Conservation (phyloP, 2,329 filamentous ascomycete species). For the Colletotrichum truncatum region DNA sequence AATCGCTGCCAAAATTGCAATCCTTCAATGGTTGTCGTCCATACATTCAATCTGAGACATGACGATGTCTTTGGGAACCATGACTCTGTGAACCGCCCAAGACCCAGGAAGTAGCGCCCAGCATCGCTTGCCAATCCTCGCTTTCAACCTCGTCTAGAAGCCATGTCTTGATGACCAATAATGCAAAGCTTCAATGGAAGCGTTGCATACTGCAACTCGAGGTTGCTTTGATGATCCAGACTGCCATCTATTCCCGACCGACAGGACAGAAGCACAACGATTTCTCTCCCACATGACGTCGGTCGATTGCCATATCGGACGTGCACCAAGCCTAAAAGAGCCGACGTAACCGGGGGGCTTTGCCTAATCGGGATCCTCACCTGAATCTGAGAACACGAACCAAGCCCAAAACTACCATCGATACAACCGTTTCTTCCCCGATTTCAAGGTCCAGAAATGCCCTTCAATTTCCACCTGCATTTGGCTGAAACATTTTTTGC, state of each 20-base stretch:
- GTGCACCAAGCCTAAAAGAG: conserved; percentile 20
- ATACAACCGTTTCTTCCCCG: conserved; percentile 2
- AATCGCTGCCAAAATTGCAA: background rate
- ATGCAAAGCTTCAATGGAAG: background rate
- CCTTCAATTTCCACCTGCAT: conserved; percentile 27
- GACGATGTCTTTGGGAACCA: background rate
- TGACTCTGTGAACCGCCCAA: background rate
- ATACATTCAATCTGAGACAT: conserved; percentile 6
- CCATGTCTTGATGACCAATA: background rate
- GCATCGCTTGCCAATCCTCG: background rate
- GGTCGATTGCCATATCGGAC: conserved; percentile 1
- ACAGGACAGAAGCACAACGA: background rate
- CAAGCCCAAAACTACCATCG: conserved; percentile 17
- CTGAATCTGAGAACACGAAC: conserved; percentile 35
- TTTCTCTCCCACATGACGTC: conserved; percentile 10
- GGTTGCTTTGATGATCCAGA: conserved; percentile 1
- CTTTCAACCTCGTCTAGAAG: background rate
- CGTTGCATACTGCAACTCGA: background rate
- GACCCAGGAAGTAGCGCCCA: background rate
- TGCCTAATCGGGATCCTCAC: conserved; percentile 31
- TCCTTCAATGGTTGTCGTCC: background rate
- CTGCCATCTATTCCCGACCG: conserved; percentile 13
- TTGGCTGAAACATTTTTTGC: conserved; percentile 17
- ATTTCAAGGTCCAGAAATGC: background rate
- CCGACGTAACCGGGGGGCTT: background rate